Base-by-base conservation (phyloP, 768 basidiomycete genomes). In the Amanita molliuscula region DNA sequence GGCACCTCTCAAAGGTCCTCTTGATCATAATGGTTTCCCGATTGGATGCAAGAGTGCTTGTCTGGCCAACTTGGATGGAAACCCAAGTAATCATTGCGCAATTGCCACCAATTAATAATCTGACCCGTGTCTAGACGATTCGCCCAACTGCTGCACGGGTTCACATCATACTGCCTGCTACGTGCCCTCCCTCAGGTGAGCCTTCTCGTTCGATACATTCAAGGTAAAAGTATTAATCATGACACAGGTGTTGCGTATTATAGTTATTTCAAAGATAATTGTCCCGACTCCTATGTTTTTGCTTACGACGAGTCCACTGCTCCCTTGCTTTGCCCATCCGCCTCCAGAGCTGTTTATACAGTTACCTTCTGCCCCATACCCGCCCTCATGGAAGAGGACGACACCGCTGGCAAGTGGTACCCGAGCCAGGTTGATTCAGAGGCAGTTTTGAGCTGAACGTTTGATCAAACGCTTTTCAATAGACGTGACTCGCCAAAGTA, bases 1-100 rank as follows among this genome's bases (percentile, higher is more conserved):
- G 18, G 43, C 63, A 3, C 61, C 65, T 4, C 68, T 83, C 42
- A 67, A 69, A 44, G 79, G 79, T 4, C 81, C 81, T 1, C 69
- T 62, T 50, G 74, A 81, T 56, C 61, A 72, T 0, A 65, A 62
- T n/a, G 79, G 79, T 15, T 72, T 70, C 58, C 69, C 74, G 1
- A 72, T 81, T 9, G 82, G 82, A 2, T 84, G 81, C 64, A 74
- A 73, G 56, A 78, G 75, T 47, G 80, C 81, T 29, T 84, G 81
- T 54, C 52, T 61, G 0, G 70, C 68, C 10, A 68, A 71, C 54
- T 54, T 73, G 36, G 67, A 70, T 51, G 72, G 72, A 38, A 69
- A 72, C 53, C 70, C 59, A 59, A 60, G 68, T 67, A 51, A n/a
- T n/a, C n/a, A n/a, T n/a, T n/a, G n/a, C n/a, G n/a, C n/a, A n/a